These are phyloP conservation scores for Fusarium subtropicale DNA, from an alignment of 2,329 filamentous ascomycete genomes.

Conservation along the genomic window DNA sequence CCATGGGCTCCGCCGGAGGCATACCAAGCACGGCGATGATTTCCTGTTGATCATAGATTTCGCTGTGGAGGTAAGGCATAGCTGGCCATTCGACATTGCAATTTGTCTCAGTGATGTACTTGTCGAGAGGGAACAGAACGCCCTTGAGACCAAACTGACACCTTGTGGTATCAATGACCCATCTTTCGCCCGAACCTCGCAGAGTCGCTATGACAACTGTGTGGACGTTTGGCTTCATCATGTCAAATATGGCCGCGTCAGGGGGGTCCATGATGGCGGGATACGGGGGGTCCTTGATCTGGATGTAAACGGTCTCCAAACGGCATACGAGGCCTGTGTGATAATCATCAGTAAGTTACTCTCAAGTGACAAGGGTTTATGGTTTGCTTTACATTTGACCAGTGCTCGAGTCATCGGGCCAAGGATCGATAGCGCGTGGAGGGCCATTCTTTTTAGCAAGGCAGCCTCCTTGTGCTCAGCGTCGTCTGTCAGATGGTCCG, in stretches of 20 bases:
- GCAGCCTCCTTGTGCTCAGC: slow-evolving; percentile 20
- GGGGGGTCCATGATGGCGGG: slow-evolving; percentile 15
- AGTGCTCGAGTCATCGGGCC: slow-evolving; percentile 20
- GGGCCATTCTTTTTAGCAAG: not conserved
- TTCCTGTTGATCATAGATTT: slow-evolving; percentile 27
- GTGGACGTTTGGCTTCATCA: not conserved
- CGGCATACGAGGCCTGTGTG: not conserved
- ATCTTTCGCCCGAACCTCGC: slow-evolving; percentile 7
- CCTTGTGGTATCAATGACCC: slow-evolving; percentile 29
- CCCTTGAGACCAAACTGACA: slow-evolving; percentile 35
- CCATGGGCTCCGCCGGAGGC: not conserved
- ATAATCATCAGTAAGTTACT: not conserved
- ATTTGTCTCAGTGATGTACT: slow-evolving; percentile 15
- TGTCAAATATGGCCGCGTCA: not conserved
- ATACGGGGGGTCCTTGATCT: slow-evolving; percentile 8
- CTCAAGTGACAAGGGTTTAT: no score
- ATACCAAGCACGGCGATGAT: not conserved
- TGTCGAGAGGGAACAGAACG: slow-evolving; percentile 19
- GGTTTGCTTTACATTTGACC: not conserved
- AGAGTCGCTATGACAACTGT: slow-evolving; percentile 8
- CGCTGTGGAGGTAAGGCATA: slow-evolving; percentile 5
- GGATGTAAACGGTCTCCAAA: slow-evolving; percentile 1
- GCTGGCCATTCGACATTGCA: not conserved
- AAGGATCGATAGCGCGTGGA: slow-evolving; percentile 5
- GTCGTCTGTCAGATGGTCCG: slow-evolving; percentile 8